phyloP scores from a whole-genome alignment of 2,329 filamentous ascomycete genomes.

The Raffaelea arxii region DNA sequence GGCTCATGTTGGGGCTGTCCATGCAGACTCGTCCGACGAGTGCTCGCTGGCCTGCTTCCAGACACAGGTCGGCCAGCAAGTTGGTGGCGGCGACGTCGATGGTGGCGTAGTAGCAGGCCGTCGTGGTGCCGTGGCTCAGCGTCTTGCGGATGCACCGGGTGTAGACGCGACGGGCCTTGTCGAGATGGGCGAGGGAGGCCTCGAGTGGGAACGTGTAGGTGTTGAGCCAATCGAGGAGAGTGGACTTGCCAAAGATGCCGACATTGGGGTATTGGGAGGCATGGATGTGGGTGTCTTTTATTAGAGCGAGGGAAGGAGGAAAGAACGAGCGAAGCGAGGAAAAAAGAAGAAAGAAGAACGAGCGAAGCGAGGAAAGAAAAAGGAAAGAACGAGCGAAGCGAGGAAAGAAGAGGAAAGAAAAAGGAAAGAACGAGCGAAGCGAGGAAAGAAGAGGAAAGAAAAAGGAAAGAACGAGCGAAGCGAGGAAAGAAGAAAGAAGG shows the following conservation, averaged over 20 bases:
- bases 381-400: no score
- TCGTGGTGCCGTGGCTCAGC: conserved; percentile 83
- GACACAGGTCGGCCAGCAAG: conserved; percentile 74
- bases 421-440: neutral
- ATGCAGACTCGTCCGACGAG: conserved; percentile 94
- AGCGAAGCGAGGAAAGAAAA: no score
- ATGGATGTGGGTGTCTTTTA: conserved; percentile 83
- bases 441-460: neutral
- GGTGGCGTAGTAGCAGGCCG: conserved; percentile 90
- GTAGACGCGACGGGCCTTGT: conserved; percentile 63
- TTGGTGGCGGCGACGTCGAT: conserved; percentile 84
- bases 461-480: neutral
- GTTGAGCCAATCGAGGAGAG: conserved; percentile 85
- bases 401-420: no score
- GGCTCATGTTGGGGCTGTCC: conserved; percentile 60
- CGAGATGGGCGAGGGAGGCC: conserved; percentile 55
- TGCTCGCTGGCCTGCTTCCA: conserved; percentile 72
- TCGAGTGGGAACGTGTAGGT: conserved; percentile 95
- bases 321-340: neutral
- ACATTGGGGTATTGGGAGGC: conserved; percentile 91
- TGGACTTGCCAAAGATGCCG: conserved; percentile 88
- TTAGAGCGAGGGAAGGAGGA: neutral
- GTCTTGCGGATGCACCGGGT: conserved; percentile 68
- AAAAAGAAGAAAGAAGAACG: neutral
- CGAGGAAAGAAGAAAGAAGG: conserved; percentile 13